These are phyloP conservation scores for Rasamsonia emersonii DNA, from an alignment of 2,329 filamentous ascomycete genomes.

Conservation along the genomic window DNA sequence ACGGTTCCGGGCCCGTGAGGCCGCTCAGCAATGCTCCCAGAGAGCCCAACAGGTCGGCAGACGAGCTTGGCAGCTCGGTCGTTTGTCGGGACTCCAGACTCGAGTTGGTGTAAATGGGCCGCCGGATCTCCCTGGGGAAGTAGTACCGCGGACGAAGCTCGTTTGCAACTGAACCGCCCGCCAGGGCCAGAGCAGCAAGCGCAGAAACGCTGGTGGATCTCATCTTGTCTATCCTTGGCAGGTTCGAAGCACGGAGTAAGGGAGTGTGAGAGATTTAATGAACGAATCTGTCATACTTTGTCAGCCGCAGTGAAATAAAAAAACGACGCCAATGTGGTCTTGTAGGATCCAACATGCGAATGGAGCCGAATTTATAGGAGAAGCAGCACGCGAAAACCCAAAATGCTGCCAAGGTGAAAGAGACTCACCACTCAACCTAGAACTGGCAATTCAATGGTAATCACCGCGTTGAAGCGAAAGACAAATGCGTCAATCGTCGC, in stretches of 20 bases:
- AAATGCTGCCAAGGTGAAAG: no score
- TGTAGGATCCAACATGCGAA: no score
- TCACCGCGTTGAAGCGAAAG: slow-evolving; percentile 2
- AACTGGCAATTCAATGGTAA: slow-evolving; percentile 3
- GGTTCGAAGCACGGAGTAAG: no score
- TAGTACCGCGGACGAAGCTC: slow-evolving; percentile 27
- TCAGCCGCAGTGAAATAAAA: slow-evolving; percentile 5
- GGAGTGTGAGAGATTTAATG: not conserved
- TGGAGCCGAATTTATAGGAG: no score
- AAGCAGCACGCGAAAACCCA: no score
- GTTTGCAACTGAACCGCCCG: slow-evolving; percentile 21
- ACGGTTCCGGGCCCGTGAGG: no score
- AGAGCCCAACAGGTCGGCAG: not conserved
- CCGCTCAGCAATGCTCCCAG: not conserved
- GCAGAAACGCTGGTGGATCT: slow-evolving; percentile 20
- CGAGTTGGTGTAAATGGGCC: slow-evolving; percentile 11
- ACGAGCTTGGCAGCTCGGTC: no score
- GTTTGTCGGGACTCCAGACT: no score
- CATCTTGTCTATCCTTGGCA: slow-evolving; percentile 17
- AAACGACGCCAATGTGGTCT: no score
- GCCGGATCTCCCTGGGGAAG: slow-evolving; percentile 25
- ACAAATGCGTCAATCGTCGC: not conserved
- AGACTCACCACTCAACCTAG: not conserved
- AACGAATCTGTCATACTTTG: not conserved
- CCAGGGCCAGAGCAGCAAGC: slow-evolving; percentile 24